phyloP scores from a whole-genome alignment of 2,329 filamentous ascomycete species.

The Penicillium sp. region DNA sequence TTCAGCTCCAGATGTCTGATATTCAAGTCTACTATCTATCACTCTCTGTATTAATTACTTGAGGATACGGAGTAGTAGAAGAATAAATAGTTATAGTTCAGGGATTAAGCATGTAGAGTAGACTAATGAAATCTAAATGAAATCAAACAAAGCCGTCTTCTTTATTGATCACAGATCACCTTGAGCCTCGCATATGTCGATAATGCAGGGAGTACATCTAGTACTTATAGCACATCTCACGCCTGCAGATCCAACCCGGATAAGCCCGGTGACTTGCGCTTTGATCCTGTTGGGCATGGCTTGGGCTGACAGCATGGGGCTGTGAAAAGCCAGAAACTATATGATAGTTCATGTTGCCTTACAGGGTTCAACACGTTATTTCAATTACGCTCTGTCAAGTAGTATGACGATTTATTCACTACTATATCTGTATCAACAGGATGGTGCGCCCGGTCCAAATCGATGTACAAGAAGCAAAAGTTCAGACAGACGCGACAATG shows the following conservation, averaged over 20 bases:
- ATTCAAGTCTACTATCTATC: neutral
- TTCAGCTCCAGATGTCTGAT: neutral
- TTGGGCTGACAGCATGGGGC: conserved; percentile 8
- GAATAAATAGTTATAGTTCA: neutral
- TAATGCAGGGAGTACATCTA: conserved; percentile 14
- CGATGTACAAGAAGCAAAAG: neutral
- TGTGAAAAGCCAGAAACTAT: neutral
- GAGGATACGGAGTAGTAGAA: neutral
- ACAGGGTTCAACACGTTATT: neutral
- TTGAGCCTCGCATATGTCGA: conserved; percentile 11
- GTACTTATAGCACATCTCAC: neutral
- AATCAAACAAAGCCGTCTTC: too few relatives aligned
- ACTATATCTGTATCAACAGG: too few relatives aligned
- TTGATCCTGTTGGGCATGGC: conserved; percentile 18
- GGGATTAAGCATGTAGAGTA: neutral
- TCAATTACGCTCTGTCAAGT: neutral
- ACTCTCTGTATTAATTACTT: neutral
- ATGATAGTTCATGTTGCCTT: neutral
- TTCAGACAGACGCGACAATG: too few relatives aligned
- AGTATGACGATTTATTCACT: neutral
- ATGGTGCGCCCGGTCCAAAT: too few relatives aligned
- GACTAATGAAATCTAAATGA: neutral
- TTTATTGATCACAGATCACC: too few relatives aligned
- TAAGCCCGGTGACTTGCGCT: conserved; percentile 19
- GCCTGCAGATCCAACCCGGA: conserved; percentile 15